Conservation (phyloP, 768 basidiomycete species). For the Rhodotorula kratochvilovae region DNA sequence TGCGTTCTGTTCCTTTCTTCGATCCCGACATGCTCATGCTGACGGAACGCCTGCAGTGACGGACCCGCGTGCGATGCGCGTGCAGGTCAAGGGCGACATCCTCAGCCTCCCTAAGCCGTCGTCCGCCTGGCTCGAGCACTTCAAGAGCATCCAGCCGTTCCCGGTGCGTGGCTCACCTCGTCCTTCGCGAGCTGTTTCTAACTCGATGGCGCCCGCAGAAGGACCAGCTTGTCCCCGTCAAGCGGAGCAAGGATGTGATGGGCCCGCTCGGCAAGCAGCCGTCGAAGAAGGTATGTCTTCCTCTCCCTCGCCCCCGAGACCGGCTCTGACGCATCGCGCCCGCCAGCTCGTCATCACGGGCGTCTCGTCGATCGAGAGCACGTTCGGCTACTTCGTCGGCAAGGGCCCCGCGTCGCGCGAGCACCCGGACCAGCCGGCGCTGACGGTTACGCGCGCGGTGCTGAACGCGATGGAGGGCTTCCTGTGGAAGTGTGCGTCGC, state of each 20-base stretch:
- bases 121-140: slow-evolving; percentile 68
- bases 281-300: slow-evolving; percentile 58
- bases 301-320: not conserved
- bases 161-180: slow-evolving; percentile 36
- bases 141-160: slow-evolving; percentile 60
- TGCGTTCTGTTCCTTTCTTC: slow-evolving; percentile 50
- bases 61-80: slow-evolving; percentile 72
- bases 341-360: slow-evolving; percentile 74
- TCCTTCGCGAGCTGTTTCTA: not conserved
- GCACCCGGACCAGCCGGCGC: slow-evolving; percentile 76
- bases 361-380: slow-evolving; percentile 89
- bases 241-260: slow-evolving; percentile 63
- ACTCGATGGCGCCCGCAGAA: slow-evolving; percentile 3
- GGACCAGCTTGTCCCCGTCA: slow-evolving; percentile 62
- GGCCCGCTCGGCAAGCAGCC: slow-evolving; percentile 71
- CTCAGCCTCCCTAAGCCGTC: slow-evolving; percentile 65
- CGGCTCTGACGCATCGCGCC: not conserved
- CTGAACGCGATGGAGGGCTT: slow-evolving; percentile 91
- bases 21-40: not conserved
- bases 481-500: slow-evolving; percentile 65
- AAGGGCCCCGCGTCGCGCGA: slow-evolving; percentile 70
- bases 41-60: slow-evolving; percentile 57
- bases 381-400: slow-evolving; percentile 71
- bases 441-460: slow-evolving; percentile 76
- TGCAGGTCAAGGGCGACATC: slow-evolving; percentile 86